Conservation (phyloP, 116 monocot species). For the Cymodocea nodosa region DNA sequence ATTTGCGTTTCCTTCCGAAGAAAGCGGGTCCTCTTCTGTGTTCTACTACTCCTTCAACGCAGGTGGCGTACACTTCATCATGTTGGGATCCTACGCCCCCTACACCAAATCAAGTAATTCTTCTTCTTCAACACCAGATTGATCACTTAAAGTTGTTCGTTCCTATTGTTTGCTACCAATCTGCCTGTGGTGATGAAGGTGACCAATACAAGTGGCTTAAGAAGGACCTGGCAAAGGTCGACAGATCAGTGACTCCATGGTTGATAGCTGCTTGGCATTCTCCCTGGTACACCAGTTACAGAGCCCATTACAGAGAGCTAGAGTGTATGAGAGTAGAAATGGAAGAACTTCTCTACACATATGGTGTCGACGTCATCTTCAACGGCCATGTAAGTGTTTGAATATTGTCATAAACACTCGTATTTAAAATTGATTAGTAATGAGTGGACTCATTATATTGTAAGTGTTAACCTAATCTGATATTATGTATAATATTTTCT, state of each 20-base stretch:
- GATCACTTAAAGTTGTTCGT: no score
- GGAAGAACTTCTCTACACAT: constrained; percentile 72
- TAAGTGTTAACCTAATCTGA: no score
- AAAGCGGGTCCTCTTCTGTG: constrained; percentile 59
- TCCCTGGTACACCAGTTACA: constrained; percentile 87
- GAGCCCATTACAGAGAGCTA: constrained; percentile 70
- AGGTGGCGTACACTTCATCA: constrained; percentile 86
- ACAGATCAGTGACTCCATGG: constrained; percentile 81
- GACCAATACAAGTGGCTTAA: constrained; percentile 80
- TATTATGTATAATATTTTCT: no score
- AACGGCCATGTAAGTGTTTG: constrained; percentile 29
- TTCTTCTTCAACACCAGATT: background rate
- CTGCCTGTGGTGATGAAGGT: constrained; percentile 14
- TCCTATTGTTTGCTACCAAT: no score
- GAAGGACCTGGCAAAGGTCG: constrained; percentile 51
- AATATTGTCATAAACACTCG: no score
- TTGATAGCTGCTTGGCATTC: constrained; percentile 86
- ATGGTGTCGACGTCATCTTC: constrained; percentile 89
- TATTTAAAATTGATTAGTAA: no score
- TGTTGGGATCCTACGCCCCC: constrained; percentile 69
- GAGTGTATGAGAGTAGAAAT: constrained; percentile 92
- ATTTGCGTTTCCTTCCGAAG: constrained; percentile 75
- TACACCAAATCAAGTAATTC: constrained; percentile 56
- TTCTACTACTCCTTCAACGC: constrained; percentile 89
- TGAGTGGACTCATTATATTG: no score